Base-by-base conservation (phyloP, 768 basidiomycete species). In the Mrakia frigida region DNA sequence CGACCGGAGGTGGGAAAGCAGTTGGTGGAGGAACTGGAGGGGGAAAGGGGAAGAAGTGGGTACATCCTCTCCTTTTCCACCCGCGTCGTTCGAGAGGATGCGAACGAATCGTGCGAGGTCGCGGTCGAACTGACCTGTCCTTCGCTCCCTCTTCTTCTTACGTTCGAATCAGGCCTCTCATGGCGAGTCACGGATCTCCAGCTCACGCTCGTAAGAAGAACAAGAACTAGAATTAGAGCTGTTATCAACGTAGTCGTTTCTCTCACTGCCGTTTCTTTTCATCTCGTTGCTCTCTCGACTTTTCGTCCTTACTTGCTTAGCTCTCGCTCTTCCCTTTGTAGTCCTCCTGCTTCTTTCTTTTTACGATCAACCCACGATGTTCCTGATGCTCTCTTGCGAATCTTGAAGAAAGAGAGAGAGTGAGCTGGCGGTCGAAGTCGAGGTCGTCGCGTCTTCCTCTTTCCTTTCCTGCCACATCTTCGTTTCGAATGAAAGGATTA, bases 151-250 rank as follows among this genome's bases (percentile, higher is more conserved):
- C 16, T 68, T n/a, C 21, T 39, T 1, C 33, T 39, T 23, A 0
- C 14, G 10, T 68, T 68, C 18, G 3, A 11, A 3, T 11, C 65
- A 63, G 61, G 25, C 31, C 65, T 41, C 39, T 11, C 65, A 25
- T 7, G 39, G 9, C 56, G 28, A 28, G 56, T 21, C 65, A 68
- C 65, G 65, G 65, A n/a, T 68, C 65, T 68, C 65, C 65, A 68
- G 65, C 37, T 25, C 65, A 68, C 65, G 65, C 65, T 37, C 65
- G 65, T 71, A 71, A 71, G 37, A 71, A 71, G 70, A 71, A 71
- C 70, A 68, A 68, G 65, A 68, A 37, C 50, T 50, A 31, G 35
- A 39, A n/a, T n/a, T 46, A 70, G 46, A 39, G 46, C 33, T 63
- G 9, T 7, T 11, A 7, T 11, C 10, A 7, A 9, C 33, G 7